Evolutionary conservation across 2,329 filamentous ascomycete species (phyloP).

Genomic region (Stagonosporopsis cucurbitacearum): DNA sequence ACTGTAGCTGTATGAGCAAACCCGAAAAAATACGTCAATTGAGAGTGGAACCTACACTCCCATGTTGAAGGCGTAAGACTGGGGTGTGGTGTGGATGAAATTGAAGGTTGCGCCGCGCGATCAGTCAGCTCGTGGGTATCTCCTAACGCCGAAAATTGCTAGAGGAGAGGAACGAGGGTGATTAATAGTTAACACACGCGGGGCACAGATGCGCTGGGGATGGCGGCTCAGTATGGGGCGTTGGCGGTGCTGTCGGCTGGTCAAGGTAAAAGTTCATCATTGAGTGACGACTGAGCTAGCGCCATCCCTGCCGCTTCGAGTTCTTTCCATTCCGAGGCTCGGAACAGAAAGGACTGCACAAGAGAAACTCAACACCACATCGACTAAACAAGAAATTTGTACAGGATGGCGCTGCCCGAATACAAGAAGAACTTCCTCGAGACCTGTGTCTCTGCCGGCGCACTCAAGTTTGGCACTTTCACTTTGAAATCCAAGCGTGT

Average conservation of each 20-base stretch:
- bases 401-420: slow-evolving; percentile 39
- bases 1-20: slow-evolving; percentile 23
- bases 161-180: slow-evolving; percentile 18
- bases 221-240: slow-evolving; percentile 28
- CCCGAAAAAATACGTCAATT: not conserved
- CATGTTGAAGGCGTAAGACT: slow-evolving; percentile 37
- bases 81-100: slow-evolving; percentile 25
- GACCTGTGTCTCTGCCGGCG: slow-evolving; percentile 70
- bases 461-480: slow-evolving; percentile 83
- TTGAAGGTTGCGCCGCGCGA: slow-evolving; percentile 28
- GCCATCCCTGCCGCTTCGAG: slow-evolving; percentile 20
- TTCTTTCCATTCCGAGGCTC: slow-evolving; percentile 36
- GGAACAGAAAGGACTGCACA: slow-evolving; percentile 30
- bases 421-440: slow-evolving; percentile 74
- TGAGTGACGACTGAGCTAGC: slow-evolving; percentile 25
- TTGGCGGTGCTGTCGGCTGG: slow-evolving; percentile 24
- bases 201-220: slow-evolving; percentile 37
- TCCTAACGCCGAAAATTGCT: slow-evolving; percentile 30
- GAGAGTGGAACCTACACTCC: slow-evolving; percentile 38
- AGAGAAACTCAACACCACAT: slow-evolving; percentile 1
- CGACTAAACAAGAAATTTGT: not conserved
- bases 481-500: slow-evolving; percentile 89
- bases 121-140: slow-evolving; percentile 23
- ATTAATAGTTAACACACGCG: slow-evolving; percentile 18
- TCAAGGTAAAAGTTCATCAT: slow-evolving; percentile 40